These are phyloP conservation scores for Tetrahymena borealis DNA, from an alignment of 73 alveolate species.

Conservation along the genomic window DNA sequence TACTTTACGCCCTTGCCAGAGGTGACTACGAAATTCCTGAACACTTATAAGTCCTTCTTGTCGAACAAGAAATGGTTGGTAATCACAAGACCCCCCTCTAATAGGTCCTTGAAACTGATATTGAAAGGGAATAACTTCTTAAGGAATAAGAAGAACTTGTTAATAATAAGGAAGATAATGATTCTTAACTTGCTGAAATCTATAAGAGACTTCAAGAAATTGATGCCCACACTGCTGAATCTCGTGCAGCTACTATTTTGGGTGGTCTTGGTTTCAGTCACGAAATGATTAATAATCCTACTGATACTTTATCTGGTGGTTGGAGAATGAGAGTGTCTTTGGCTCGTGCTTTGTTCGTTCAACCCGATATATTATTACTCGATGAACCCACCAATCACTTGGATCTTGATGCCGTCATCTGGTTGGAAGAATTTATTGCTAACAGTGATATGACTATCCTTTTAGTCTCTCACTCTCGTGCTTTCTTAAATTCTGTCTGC, in stretches of 20 bases:
- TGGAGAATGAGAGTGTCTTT: constrained; percentile 90
- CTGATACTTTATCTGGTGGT: constrained; percentile 44
- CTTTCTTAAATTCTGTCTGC: constrained; percentile 81
- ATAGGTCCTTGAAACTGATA: constrained; percentile 84
- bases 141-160: constrained; percentile 61
- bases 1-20: constrained; percentile 66
- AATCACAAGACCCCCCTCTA: constrained; percentile 73
- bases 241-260: constrained; percentile 75
- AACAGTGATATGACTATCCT: constrained; percentile 80
- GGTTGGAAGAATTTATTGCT: constrained; percentile 88
- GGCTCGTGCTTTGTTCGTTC: constrained; percentile 92
- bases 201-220: constrained; percentile 68
- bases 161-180: constrained; percentile 39
- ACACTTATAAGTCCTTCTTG: constrained; percentile 82
- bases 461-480: constrained; percentile 95
- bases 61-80: constrained; percentile 89
- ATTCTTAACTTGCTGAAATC: constrained; percentile 22
- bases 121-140: constrained; percentile 76
- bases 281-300: constrained; percentile 25
- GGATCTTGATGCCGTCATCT: constrained; percentile 95
- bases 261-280: constrained; percentile 35
- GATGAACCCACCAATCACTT: constrained; percentile 98
- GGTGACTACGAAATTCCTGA: constrained; percentile 87
- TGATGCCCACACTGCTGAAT: constrained; percentile 88
- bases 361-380: constrained; percentile 89